These are phyloP conservation scores for Dictyostelium brefeldianum DNA, from an alignment of 78 protist genomes.

Conservation along the genomic window DNA sequence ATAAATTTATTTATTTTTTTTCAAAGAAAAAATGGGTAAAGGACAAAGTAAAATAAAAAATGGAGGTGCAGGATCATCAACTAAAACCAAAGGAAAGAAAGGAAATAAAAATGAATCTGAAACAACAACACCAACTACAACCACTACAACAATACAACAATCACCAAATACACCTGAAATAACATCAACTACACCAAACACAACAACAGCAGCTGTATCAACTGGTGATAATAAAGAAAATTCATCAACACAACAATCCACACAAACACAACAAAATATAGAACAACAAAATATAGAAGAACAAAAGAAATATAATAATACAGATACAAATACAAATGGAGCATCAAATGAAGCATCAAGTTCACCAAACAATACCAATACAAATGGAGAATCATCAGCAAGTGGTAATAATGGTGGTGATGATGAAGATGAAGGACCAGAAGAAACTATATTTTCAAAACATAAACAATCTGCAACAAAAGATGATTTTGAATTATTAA, in stretches of 20 bases:
- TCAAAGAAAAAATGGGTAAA: slow-evolving; percentile 22
- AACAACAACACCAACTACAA: neutral
- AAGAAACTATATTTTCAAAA: slow-evolving; percentile 70
- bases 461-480: slow-evolving; percentile 76
- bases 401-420: slow-evolving; percentile 14
- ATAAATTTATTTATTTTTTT: too few species aligned
- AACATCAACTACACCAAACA: slow-evolving; percentile 11
- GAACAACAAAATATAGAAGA: slow-evolving; percentile 13
- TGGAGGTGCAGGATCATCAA: neutral
- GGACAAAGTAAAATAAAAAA: slow-evolving; percentile 24
- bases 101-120: neutral
- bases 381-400: slow-evolving; percentile 23
- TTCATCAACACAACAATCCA: slow-evolving; percentile 6
- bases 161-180: neutral
- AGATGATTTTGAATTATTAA: slow-evolving; percentile 91
- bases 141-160: neutral
- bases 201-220: slow-evolving; percentile 17
- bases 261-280: neutral
- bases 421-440: slow-evolving; percentile 75
- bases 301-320: neutral
- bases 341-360: slow-evolving; percentile 2
- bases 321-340: neutral
- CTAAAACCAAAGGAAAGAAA: neutral
- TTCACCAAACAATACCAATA: neutral
- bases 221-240: neutral